These are phyloP conservation scores for Steccherinum ochraceum DNA, from an alignment of 768 basidiomycete genomes.

Conservation along the genomic window DNA sequence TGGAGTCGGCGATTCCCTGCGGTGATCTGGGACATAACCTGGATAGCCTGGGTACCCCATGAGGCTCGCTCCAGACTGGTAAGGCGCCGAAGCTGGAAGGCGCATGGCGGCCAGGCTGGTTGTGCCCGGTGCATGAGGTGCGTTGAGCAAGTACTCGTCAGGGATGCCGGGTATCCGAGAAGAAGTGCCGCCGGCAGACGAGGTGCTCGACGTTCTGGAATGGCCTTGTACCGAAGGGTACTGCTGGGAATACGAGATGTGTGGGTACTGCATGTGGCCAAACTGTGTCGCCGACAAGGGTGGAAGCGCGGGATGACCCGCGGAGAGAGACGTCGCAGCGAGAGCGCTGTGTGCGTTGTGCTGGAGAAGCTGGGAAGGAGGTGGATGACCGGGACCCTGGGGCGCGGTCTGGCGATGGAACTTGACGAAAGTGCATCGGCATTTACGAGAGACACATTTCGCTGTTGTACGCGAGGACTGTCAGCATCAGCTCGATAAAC, in stretches of 20 bases:
- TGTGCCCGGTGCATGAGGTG: conserved; percentile 23
- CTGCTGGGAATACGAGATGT: background rate
- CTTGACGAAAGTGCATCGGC: conserved; percentile 74
- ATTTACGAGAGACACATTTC: conserved; percentile 68
- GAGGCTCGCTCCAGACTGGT: conserved; percentile 20
- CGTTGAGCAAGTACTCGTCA: conserved; percentile 38
- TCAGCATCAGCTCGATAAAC: no score
- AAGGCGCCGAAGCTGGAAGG: conserved; percentile 3
- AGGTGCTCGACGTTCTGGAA: background rate
- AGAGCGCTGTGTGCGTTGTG: conserved; percentile 17
- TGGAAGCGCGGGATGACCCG: conserved; percentile 12
- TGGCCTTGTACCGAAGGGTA: background rate
- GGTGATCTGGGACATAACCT: background rate
- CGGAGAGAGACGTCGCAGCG: conserved; percentile 11
- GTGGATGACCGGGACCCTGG: conserved; percentile 61
- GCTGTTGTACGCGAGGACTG: conserved; percentile 42
- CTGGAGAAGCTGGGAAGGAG: conserved; percentile 14
- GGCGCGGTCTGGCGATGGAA: conserved; percentile 81
- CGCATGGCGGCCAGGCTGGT: conserved; percentile 26
- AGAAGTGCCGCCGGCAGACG: background rate
- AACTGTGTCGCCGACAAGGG: background rate
- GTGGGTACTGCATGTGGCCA: background rate
- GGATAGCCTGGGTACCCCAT: conserved; percentile 24
- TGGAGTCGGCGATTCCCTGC: background rate
- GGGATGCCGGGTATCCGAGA: conserved; percentile 19